Base-by-base conservation (phyloP, 1,284 basidiomycete species). In the Sanghuangporus baumii region DNA sequence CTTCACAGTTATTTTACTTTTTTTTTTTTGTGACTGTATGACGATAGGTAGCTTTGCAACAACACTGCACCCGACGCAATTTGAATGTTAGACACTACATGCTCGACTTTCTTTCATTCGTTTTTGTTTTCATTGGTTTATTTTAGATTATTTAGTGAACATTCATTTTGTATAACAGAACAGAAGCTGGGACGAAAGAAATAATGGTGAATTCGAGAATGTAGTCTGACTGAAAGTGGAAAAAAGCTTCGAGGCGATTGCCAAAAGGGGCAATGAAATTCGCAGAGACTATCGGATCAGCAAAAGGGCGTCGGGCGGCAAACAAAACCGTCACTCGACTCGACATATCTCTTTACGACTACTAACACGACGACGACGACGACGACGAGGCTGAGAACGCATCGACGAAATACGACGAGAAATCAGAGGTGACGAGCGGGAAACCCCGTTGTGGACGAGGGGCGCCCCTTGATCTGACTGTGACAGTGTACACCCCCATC, bases 41-140 rank as follows among this genome's bases (percentile, higher is more conserved):
- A 50, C 40, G 14, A 50, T 61, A 14, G 16, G 43, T 31, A 31
- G 26, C 18, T 18, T 37, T 37, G 18, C 50, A 51, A 51, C 31
- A 26, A 11, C 31, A 51, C 31, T 51, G 54, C 55, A 56, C 26
- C 23, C 26, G 26, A 31, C 60, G 55, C 46, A 23, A 47, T 56
- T 50, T 48, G 16, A 46, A 50, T n/a, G 46, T 36, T 50, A 61
- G 41, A 61, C 18, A 43, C 23, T 16, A 34, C 26, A 65, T 61
- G 59, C 38, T 47, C 61, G 73, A 76, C 70, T 71, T 71, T 75
- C 74, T 74, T 74, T 58, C 36, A 55, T 46, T 52, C 23, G 50
- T 55, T 63, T 41, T 61, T 57, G 48, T 50, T 48, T 57, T 46
- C 38, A 55, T 31, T 55, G 14, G 23, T 43, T 23, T 41, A 47